phyloP scores from a whole-genome alignment of 495 filamentous ascomycete genomes.

The Penicillium herquei region DNA sequence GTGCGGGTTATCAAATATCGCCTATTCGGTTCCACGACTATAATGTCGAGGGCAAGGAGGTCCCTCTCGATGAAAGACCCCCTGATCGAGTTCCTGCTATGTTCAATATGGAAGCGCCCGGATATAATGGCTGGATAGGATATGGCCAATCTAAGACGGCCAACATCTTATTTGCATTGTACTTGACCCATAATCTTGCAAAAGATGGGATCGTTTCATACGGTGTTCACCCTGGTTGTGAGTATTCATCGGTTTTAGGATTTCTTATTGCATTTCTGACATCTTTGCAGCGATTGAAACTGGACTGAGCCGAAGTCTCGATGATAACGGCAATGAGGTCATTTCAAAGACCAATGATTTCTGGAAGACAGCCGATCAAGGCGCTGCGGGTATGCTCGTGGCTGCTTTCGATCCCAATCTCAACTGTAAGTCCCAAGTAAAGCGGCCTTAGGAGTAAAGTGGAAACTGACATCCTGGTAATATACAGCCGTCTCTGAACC shows the following conservation, averaged over 20 bases:
- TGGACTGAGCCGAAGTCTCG: slow-evolving; percentile 17
- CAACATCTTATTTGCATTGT: slow-evolving; percentile 55
- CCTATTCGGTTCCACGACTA: slow-evolving; percentile 30
- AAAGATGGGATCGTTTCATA: slow-evolving; percentile 20
- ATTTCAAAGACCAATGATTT: slow-evolving; percentile 20
- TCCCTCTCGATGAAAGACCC: slow-evolving; percentile 17
- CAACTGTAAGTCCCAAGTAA: slow-evolving; percentile 22
- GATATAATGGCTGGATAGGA: slow-evolving; percentile 34
- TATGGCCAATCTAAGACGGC: slow-evolving; percentile 67
- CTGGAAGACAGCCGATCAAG: slow-evolving; percentile 50
- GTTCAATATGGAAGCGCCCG: slow-evolving; percentile 15
- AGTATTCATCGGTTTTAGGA: not conserved
- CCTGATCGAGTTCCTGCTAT: slow-evolving; percentile 12
- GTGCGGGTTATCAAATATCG: slow-evolving; percentile 36
- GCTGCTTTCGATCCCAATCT: slow-evolving; percentile 55
- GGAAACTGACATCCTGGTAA: not conserved
- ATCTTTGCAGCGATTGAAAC: slow-evolving; percentile 17
- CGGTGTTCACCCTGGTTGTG: slow-evolving; percentile 25
- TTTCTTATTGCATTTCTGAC: not conserved
- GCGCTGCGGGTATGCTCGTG: slow-evolving; percentile 52
- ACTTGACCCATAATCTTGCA: slow-evolving; percentile 13
- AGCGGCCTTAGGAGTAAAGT: slow-evolving; percentile 6
- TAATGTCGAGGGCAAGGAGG: slow-evolving; percentile 16
- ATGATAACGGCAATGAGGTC: slow-evolving; percentile 14
- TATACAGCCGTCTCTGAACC: slow-evolving; percentile 11